Percentiles rank a stretch among this genome's conserved stretches.
phyloP scores from a whole-genome alignment of 371 early-diverging fungal genomes.

The Mortierella sp. region DNA sequence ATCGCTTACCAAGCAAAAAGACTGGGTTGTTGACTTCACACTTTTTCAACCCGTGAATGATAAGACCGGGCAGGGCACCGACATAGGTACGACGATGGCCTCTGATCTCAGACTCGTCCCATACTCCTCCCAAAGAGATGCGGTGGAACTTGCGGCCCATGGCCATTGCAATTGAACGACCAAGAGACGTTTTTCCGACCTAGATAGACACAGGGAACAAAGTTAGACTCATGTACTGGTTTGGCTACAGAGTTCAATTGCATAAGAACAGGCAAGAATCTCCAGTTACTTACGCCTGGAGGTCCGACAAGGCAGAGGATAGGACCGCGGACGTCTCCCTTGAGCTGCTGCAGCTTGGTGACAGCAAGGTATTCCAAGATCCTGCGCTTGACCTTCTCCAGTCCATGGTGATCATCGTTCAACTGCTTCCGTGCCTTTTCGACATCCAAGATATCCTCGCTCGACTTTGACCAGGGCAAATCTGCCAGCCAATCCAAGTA shows the following conservation, averaged over 20 bases:
- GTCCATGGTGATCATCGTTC: conserved; percentile 86
- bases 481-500: conserved; percentile 85
- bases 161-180: conserved; percentile 85
- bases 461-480: conserved; percentile 81
- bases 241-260: too few relatives aligned
- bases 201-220: not conserved
- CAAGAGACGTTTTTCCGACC: conserved; percentile 90
- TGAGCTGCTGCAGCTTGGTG: conserved; percentile 73
- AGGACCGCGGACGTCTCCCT: conserved; percentile 84
- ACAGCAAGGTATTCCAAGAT: conserved; percentile 90
- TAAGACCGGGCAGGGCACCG: conserved; percentile 89
- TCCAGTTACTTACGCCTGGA: conserved; percentile 55
- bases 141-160: conserved; percentile 86
- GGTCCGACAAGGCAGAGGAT: conserved; percentile 88
- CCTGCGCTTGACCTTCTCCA: conserved; percentile 86
- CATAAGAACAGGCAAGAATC: not conserved
- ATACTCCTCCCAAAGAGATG: conserved; percentile 88
- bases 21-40: conserved; percentile 87
- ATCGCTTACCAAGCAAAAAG: conserved; percentile 71
- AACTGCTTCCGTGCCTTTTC: conserved; percentile 73
- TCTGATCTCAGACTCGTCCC: conserved; percentile 91
- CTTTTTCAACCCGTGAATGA: conserved; percentile 83
- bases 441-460: conserved; percentile 78
- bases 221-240: conserved; percentile 3
- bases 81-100: conserved; percentile 94